A percentile compares a stretch with the other conserved stretches of the same genome.
These are phyloP conservation scores for Lactarius trivialis DNA, from an alignment of 768 basidiomycete genomes.

Conservation along the genomic window DNA sequence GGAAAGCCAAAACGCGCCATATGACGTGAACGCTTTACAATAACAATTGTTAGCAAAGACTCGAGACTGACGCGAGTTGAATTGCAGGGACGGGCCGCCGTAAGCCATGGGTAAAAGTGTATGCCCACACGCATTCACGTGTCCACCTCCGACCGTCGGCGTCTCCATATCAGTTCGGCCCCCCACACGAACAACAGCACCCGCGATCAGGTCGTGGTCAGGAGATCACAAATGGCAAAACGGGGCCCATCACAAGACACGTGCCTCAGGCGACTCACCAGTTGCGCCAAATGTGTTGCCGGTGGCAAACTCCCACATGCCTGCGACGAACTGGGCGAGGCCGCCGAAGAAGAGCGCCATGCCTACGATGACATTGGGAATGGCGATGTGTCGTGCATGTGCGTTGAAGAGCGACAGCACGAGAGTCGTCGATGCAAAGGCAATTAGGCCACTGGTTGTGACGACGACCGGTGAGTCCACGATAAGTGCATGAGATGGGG, in stretches of 20 bases:
- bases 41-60: not conserved
- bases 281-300: slow-evolving; percentile 69
- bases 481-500: not conserved
- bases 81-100: not conserved
- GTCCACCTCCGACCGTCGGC: not conserved
- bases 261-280: slow-evolving; percentile 38
- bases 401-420: slow-evolving; percentile 73
- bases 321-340: slow-evolving; percentile 77
- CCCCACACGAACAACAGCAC: not conserved
- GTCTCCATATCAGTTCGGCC: not conserved
- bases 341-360: slow-evolving; percentile 86
- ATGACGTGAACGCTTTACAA: slow-evolving; percentile 63
- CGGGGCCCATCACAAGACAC: too few species aligned
- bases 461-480: slow-evolving; percentile 46
- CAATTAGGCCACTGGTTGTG: slow-evolving; percentile 69
- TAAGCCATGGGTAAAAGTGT: not conserved
- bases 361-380: slow-evolving; percentile 70
- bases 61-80: not conserved
- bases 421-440: slow-evolving; percentile 79
- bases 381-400: slow-evolving; percentile 42
- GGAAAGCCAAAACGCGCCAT: slow-evolving; percentile 87
- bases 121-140: not conserved
- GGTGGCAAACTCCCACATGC: slow-evolving; percentile 63
- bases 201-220: not conserved
- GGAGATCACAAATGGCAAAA: not conserved